Evolutionary conservation across 1,284 basidiomycete genomes (phyloP).

Genomic region (Entoloma clypeatum): DNA sequence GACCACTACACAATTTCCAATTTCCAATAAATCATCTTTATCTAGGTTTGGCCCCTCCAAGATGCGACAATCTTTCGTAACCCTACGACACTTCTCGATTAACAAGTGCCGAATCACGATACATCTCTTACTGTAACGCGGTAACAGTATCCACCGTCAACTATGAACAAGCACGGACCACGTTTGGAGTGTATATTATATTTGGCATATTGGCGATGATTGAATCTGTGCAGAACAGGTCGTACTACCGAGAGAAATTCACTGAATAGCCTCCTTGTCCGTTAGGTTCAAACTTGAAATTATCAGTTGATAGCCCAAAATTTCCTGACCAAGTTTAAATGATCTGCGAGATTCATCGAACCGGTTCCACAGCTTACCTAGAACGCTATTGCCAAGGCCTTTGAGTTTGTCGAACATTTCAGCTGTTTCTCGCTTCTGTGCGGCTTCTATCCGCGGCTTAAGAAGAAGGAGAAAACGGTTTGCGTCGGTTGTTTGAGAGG

Average conservation of each 20-base stretch:
- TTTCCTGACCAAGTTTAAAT: conserved; percentile 46
- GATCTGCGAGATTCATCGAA: not conserved
- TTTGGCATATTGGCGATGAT: too few species aligned
- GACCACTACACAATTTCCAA: not conserved
- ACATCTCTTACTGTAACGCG: not conserved
- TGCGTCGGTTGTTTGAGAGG: conserved; percentile 48
- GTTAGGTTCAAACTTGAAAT: conserved; percentile 93
- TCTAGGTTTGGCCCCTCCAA: conserved; percentile 52
- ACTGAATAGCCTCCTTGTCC: conserved; percentile 92
- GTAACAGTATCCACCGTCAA: too few species aligned
- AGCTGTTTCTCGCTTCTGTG: conserved; percentile 84
- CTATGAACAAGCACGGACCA: too few species aligned
- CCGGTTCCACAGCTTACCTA: conserved; percentile 57
- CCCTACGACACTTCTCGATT: conserved; percentile 45
- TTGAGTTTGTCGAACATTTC: conserved; percentile 95
- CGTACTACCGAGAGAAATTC: conserved; percentile 62
- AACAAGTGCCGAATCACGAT: conserved; percentile 4
- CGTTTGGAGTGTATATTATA: too few species aligned
- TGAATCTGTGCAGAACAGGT: too few species aligned
- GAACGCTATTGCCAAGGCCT: conserved; percentile 84
- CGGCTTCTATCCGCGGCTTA: conserved; percentile 64
- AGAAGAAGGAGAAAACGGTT: conserved; percentile 50
- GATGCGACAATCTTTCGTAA: conserved; percentile 48
- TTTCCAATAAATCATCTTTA: conserved; percentile 3
- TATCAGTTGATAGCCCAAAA: conserved; percentile 87